Evolutionary conservation across 1,139 yeast species (phyloP).

Genomic region (Hyphopichia wangnamkhiaoensis): DNA sequence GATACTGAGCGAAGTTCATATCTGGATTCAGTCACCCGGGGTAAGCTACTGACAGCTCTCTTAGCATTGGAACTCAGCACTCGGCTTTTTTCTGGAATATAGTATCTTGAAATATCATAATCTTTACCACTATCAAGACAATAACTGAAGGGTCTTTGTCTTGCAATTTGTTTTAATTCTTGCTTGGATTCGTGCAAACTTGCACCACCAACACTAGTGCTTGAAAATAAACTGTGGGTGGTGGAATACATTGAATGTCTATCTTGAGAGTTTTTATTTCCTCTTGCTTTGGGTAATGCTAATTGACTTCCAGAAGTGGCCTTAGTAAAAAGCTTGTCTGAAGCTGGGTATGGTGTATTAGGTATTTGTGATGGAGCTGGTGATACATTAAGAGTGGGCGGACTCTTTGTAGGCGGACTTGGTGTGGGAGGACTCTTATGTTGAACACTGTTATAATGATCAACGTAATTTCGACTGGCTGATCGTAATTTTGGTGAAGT

Average conservation of each 20-base stretch:
- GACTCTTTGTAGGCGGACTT: too few relatives aligned
- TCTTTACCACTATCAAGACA: constrained; percentile 36
- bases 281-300: constrained; percentile 1
- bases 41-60: not conserved
- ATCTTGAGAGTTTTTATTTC: not conserved
- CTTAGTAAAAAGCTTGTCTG: too few relatives aligned
- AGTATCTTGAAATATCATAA: constrained; percentile 33
- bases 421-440: too few relatives aligned
- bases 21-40: constrained; percentile 1
- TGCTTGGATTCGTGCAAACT: constrained; percentile 17
- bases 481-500: too few relatives aligned
- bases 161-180: constrained; percentile 22
- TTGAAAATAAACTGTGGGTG: constrained; percentile 3
- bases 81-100: constrained; percentile 16
- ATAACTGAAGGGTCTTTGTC: constrained; percentile 33
- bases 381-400: too few relatives aligned
- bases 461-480: too few relatives aligned
- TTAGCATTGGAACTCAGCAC: too few relatives aligned
- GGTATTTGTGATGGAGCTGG: too few relatives aligned
- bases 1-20: too few relatives aligned
- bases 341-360: too few relatives aligned
- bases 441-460: too few relatives aligned
- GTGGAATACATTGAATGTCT: constrained; percentile 1
- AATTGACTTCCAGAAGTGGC: too few relatives aligned
- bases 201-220: constrained; percentile 1